phyloP scores from a whole-genome alignment of 1,284 basidiomycete genomes.

The Vanrija sp. region DNA sequence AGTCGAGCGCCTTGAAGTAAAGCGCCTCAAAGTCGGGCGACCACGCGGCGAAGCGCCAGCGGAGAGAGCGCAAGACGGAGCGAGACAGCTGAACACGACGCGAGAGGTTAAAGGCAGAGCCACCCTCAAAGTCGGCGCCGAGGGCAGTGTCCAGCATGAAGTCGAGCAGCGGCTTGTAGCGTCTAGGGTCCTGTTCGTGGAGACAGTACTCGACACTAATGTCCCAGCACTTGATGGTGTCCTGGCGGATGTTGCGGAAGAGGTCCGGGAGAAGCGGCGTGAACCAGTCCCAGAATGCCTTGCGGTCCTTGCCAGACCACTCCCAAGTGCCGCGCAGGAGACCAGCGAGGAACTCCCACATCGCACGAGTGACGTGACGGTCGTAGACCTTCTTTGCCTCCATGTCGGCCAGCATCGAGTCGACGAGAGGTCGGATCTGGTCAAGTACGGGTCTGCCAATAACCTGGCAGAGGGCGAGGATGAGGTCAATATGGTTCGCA shows the following conservation, averaged over 20 bases:
- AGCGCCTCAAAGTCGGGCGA: conserved; percentile 65
- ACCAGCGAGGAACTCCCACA: conserved; percentile 80
- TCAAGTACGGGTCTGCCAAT: conserved; percentile 35
- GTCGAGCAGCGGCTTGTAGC: conserved; percentile 70
- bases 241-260: conserved; percentile 74
- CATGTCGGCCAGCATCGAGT: conserved; percentile 40
- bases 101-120: conserved; percentile 64
- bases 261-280: conserved; percentile 65
- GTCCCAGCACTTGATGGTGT: conserved; percentile 60
- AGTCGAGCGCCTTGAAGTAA: conserved; percentile 71
- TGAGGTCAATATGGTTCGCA: conserved; percentile 50
- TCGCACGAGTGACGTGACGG: conserved; percentile 87
- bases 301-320: conserved; percentile 66
- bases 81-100: conserved; percentile 41
- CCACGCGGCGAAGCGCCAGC: conserved; percentile 70
- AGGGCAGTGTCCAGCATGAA: conserved; percentile 66
- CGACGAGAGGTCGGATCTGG: conserved; percentile 36
- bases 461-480: conserved; percentile 54
- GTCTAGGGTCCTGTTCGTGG: conserved; percentile 76
- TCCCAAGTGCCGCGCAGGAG: conserved; percentile 79
- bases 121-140: conserved; percentile 72
- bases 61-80: conserved; percentile 64
- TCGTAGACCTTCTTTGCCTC: conserved; percentile 53
- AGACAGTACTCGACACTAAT: conserved; percentile 59
- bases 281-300: conserved; percentile 77